Evolutionary conservation across 2,329 filamentous ascomycete genomes (phyloP).

Genomic region (Graphilbum ipis-grandicollis): DNA sequence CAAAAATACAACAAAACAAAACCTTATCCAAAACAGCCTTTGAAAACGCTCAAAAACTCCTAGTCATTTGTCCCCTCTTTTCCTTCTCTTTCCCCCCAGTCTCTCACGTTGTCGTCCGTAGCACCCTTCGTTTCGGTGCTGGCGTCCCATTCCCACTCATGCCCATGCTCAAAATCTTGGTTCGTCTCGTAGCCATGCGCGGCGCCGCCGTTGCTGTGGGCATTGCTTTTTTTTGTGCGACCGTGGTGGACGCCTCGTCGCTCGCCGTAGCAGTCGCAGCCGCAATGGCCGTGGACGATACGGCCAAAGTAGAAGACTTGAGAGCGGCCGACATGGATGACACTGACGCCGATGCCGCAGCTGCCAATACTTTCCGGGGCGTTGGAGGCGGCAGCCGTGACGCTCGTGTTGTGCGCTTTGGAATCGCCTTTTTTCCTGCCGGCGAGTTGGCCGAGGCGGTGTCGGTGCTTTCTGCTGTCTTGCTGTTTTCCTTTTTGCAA

Average conservation of each 20-base stretch:
- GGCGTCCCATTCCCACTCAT: constrained; percentile 10
- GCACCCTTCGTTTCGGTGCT: constrained; percentile 8
- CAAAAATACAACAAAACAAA: no score
- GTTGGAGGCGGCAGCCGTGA: constrained; percentile 9
- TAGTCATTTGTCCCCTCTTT: no score
- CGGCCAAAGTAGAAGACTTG: not conserved
- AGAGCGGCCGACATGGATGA: not conserved
- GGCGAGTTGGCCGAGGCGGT: not conserved
- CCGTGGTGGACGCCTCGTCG: no score
- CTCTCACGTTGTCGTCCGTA: no score
- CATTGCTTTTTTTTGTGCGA: not conserved
- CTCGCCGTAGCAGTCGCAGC: not conserved
- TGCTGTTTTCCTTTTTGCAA: not conserved
- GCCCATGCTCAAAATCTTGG: constrained; percentile 7
- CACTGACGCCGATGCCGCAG: not conserved
- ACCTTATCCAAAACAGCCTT: no score
- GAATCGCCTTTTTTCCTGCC: constrained; percentile 4
- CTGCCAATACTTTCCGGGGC: constrained; percentile 7
- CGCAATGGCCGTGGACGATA: not conserved
- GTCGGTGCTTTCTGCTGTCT: not conserved
- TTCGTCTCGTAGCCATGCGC: constrained; percentile 8
- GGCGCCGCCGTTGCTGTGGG: not conserved
- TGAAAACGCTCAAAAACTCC: no score
- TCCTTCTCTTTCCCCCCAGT: no score
- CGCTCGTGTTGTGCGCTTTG: constrained; percentile 6